Base-by-base conservation (phyloP, 257 asterid genomes). In the Linderniella brevidens region DNA sequence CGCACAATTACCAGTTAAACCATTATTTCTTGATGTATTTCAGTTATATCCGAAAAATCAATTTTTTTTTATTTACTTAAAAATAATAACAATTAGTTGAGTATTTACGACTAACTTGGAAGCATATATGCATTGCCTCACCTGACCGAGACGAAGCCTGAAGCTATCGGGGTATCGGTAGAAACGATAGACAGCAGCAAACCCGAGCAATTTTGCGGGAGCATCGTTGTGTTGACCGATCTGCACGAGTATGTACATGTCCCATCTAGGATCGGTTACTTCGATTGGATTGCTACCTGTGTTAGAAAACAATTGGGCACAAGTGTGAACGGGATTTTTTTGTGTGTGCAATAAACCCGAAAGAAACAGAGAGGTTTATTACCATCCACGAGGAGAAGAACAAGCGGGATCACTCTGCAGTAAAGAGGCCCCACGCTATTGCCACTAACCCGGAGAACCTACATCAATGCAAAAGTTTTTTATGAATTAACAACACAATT, bases 261-360 rank as follows among this genome's bases (percentile, higher is more conserved):
- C 86, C 96, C 99, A 90, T n/a, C 70, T 61, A 54, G 87, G 86
- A 79, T 85, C 96, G 17, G 75, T 74, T 46, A 90, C 56, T 49
- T 90, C 99, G 59, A 90, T 90, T n/a, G 96, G 96, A 68, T 81
- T 85, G 87, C 99, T 79, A 54, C 96, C 96, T 90, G 87, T 38
- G 58, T 52, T 72, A 25, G 58, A 48, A 16, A 50, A 43, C 43
- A 46, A 18, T 17, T 17, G 32, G 8, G 19, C 9, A 46, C 3
- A 3, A 13, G 11, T 4, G 51, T 1, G 36, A 13, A 46, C 6
- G 32, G 6, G 32, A 25, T 25, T 25, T 17, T 47, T 38, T 10
- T 45, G 25, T 14, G n/a, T n/a, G n/a, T n/a, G n/a, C 46, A 52
- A 49, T 38, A 43, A 41, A 48, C 29, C 47, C 49, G 29, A 55